phyloP scores from a whole-genome alignment of 2,329 filamentous ascomycete species.

The Paracorniculantispora psalliotae region DNA sequence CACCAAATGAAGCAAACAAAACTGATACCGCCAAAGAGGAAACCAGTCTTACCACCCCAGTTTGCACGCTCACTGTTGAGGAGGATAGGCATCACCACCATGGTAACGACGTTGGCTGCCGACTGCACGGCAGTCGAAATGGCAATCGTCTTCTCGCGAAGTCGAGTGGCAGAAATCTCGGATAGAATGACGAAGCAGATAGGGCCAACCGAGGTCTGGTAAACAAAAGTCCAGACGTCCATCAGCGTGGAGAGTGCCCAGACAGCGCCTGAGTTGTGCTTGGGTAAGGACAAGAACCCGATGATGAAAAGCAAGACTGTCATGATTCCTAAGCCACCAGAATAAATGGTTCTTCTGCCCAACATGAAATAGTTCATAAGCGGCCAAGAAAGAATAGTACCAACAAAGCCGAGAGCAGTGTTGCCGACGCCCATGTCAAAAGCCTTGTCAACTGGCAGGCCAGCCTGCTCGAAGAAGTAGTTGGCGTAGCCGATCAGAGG shows the following conservation, averaged over 20 bases:
- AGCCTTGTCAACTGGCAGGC: slow-evolving; percentile 19
- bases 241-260: slow-evolving; percentile 36
- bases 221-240: slow-evolving; percentile 38
- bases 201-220: slow-evolving; percentile 37
- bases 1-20: slow-evolving; percentile 18
- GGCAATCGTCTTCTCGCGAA: slow-evolving; percentile 28
- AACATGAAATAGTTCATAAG: slow-evolving; percentile 31
- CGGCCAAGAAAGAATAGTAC: slow-evolving; percentile 37
- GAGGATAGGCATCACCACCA: slow-evolving; percentile 18
- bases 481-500: slow-evolving; percentile 60
- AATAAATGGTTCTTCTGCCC: slow-evolving; percentile 37
- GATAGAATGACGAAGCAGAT: slow-evolving; percentile 38
- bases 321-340: slow-evolving; percentile 16
- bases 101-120: slow-evolving; percentile 19
- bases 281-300: slow-evolving; percentile 34
- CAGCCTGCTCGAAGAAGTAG: slow-evolving; percentile 33
- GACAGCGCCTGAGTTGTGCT: slow-evolving; percentile 26
- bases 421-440: slow-evolving; percentile 30
- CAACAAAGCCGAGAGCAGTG: slow-evolving; percentile 36
- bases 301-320: slow-evolving; percentile 37
- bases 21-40: slow-evolving; percentile 19
- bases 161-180: slow-evolving; percentile 32
- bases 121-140: slow-evolving; percentile 24
- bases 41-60: slow-evolving; percentile 21
- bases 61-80: slow-evolving; percentile 21